Base-by-base conservation (phyloP, 2,329 filamentous ascomycete species). In the Rhytidhysteron rufulum region DNA sequence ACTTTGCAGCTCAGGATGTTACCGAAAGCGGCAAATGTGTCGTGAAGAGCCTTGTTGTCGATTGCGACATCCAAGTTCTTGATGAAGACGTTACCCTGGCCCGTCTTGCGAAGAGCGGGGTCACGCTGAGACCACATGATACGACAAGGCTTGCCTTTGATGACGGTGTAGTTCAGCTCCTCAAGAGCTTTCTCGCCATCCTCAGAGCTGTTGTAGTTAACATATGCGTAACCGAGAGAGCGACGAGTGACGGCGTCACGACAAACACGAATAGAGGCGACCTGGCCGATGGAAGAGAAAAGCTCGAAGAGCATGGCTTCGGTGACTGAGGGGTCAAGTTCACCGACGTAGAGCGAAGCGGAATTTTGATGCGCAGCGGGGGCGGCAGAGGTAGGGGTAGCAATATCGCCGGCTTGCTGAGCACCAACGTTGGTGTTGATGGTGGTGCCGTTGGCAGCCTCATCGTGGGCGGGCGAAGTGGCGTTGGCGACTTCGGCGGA, bases 51-150 rank as follows among this genome's bases (percentile, higher is more conserved):
- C 82, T 98, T 98, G 85, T 98, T 98, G 76, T 98, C 93, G 62
- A 98, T 98, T 60, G 93, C 93, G 55, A 85, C 85, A 70, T 98
- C 93, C 54, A 98, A 79, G 77, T 98, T 98, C 85, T 98, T 98
- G 82, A 98, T 98, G 81, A 98, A 98, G 60, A 98, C 91, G 67
- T 98, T 98, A 69, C 93, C 93, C 75, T 96, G 89, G 54, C 93
- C 93, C 57, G 89, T 98, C 85, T 98, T 98, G 77, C 93, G 93
- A 60, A 98, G 84, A 68, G 91, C 91, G 54, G 93, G 93, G 72
- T 98, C 93, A 70, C 93, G 93, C 81, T 98, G 93, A 53, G 93
- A 98, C 93, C 93, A 98, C 93, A 98, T 98, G 76, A 98, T 98
- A 65, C 93, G 91, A 86, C 93, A 98, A 46, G 93, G 91, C 66